Evolutionary conservation across 2,329 filamentous ascomycete genomes (phyloP).

Genomic region (Grosmannia clavigera): DNA sequence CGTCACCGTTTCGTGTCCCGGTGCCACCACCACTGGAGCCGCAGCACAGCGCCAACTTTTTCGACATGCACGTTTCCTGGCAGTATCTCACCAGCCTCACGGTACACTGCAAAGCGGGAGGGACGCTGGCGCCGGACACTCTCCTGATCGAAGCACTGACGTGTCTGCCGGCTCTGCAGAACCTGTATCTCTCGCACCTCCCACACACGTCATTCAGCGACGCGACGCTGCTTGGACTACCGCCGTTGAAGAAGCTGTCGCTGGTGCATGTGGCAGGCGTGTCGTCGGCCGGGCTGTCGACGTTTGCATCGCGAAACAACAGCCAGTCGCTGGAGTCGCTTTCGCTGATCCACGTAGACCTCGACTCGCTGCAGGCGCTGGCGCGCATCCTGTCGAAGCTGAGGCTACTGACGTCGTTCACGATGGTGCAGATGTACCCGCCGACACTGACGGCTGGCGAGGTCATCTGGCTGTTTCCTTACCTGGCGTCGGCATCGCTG

Average conservation of each 20-base stretch:
- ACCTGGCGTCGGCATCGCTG: conserved; percentile 43
- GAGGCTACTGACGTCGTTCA: conserved; percentile 32
- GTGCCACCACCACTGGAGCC: conserved; percentile 18
- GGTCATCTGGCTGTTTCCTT: conserved; percentile 51
- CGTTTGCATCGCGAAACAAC: conserved; percentile 38
- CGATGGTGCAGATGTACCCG: conserved; percentile 40
- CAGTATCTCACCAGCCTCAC: conserved; percentile 40
- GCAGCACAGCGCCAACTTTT: conserved; percentile 20
- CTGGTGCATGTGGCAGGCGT: conserved; percentile 44
- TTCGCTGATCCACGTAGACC: conserved; percentile 41
- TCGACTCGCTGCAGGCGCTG: conserved; percentile 43
- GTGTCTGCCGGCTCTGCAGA: conserved; percentile 40
- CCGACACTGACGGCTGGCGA: conserved; percentile 43
- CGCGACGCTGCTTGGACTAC: conserved; percentile 39
- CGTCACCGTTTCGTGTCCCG: not conserved
- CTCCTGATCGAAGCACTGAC: conserved; percentile 38
- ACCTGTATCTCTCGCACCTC: conserved; percentile 47
- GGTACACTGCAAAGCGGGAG: conserved; percentile 45
- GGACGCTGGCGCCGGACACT: conserved; percentile 37
- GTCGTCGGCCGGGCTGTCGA: conserved; percentile 41
- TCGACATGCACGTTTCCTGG: conserved; percentile 40
- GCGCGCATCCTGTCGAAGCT: conserved; percentile 48
- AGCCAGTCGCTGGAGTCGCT: conserved; percentile 34
- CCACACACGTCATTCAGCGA: conserved; percentile 46
- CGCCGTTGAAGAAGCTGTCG: conserved; percentile 40